phyloP scores from a whole-genome alignment of 805 yeast genomes.

The Sugiyamaella mastotermitis region DNA sequence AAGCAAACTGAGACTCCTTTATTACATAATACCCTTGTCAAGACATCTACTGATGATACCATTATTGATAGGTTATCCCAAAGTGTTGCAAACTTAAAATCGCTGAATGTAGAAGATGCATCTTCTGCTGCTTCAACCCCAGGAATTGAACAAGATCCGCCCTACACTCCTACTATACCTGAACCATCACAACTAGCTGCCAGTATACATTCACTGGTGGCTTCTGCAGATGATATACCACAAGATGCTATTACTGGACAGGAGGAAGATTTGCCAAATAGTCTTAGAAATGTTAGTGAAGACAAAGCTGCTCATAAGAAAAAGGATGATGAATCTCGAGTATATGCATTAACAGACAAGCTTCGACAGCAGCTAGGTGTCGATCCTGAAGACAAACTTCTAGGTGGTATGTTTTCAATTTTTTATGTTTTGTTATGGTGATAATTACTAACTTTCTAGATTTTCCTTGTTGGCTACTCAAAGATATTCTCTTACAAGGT shows the following conservation, averaged over 20 bases:
- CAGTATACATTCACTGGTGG: constrained; percentile 3
- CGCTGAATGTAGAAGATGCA: too few relatives aligned
- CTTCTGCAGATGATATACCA: too few relatives aligned
- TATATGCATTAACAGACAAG: constrained; percentile 20
- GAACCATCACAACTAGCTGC: constrained; percentile 1
- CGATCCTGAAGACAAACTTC: constrained; percentile 17
- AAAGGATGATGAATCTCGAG: constrained; percentile 14
- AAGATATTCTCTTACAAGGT: constrained; percentile 82
- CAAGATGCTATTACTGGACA: too few relatives aligned
- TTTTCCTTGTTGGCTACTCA: constrained; percentile 71
- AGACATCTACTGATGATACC: too few relatives aligned
- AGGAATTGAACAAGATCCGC: too few relatives aligned
- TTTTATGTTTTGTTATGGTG: neutral
- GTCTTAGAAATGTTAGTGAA: neutral
- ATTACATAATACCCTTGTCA: too few relatives aligned
- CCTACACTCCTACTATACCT: too few relatives aligned
- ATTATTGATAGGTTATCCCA: too few relatives aligned
- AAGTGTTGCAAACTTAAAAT: too few relatives aligned
- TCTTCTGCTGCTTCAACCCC: too few relatives aligned
- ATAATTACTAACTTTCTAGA: constrained; percentile 28
- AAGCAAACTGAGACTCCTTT: too few relatives aligned
- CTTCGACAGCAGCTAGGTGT: constrained; percentile 19
- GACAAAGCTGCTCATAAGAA: neutral
- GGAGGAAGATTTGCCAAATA: too few relatives aligned
- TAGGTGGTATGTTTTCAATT: constrained; percentile 15